Conservation (phyloP, 1,139 yeast species). For the Nakaseomyces kungkrabaensis region DNA sequence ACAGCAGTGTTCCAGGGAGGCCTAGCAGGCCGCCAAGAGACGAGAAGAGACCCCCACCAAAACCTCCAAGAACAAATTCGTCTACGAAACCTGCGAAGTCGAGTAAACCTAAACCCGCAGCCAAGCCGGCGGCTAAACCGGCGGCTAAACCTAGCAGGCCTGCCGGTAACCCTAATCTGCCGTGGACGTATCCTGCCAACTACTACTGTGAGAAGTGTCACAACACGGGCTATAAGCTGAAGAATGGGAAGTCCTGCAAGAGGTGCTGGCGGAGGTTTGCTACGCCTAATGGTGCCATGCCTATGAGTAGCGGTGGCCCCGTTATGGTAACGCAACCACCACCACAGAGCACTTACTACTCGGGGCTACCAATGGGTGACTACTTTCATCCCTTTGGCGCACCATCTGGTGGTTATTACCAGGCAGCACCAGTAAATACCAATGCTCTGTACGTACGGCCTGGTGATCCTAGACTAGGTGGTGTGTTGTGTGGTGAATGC, state of each 20-base stretch:
- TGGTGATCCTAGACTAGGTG: slow-evolving; percentile 82
- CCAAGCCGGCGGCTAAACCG: neutral
- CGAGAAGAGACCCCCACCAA: neutral
- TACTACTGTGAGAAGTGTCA: slow-evolving; percentile 60
- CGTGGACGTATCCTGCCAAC: slow-evolving; percentile 59
- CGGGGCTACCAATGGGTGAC: slow-evolving; percentile 1
- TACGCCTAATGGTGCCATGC: slow-evolving; percentile 25
- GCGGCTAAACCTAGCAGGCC: slow-evolving; percentile 6
- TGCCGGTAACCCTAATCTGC: slow-evolving; percentile 32
- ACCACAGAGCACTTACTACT: slow-evolving; percentile 13
- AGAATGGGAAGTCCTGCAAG: slow-evolving; percentile 58
- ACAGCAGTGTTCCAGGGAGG: neutral
- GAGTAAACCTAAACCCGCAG: slow-evolving; percentile 1
- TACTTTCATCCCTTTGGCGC: slow-evolving; percentile 5
- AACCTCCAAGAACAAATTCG: neutral
- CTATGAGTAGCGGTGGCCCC: neutral
- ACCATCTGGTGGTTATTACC: slow-evolving; percentile 7
- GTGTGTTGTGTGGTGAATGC: slow-evolving; percentile 67
- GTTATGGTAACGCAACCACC: slow-evolving; percentile 10
- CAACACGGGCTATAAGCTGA: slow-evolving; percentile 62
- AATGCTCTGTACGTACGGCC: slow-evolving; percentile 45
- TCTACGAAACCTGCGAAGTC: slow-evolving; percentile 2
- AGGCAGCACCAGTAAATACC: slow-evolving; percentile 24
- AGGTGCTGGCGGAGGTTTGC: slow-evolving; percentile 65
- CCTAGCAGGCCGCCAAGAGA: neutral